Base-by-base conservation (phyloP, 345 rosid genomes). In the Brassica nigra region DNA sequence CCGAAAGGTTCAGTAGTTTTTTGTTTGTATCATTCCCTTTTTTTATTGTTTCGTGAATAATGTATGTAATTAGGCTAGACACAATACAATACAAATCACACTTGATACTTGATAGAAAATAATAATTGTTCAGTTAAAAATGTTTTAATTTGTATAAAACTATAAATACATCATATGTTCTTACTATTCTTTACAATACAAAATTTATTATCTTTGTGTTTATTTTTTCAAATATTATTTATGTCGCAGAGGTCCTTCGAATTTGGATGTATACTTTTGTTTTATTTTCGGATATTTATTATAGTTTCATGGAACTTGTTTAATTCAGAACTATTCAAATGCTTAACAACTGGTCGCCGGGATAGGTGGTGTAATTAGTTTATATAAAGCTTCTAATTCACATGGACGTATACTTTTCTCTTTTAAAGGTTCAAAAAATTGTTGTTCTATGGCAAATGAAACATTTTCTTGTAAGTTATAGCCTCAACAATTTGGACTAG, bases 1-100 rank as follows among this genome's bases (percentile, higher is more conserved):
- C 78, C 63, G 23, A 79, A 77, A 73, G 82, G 36, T 55, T 12
- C 55, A 14, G 14, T 47, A 47, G 54, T 15, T 11, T 44, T 44
- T 47, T 47, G 15, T 12, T 47, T 47, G 15, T 47, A 3, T 47
- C 54, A 47, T 47, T 47, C 47, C 3, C 23, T 71, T 71, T 14
- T 10, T 73, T 29, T 18, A 23, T 44, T 63, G 11, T 49, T 49
- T 49, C n/a, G 55, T 49, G 6, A 49, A 14, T 49, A 0, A 0
- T 49, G 55, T 49, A 49, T 49, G 5, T 49, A n/a, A n/a, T 49
- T 49, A 14, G 55, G 55, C 55, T 49, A 49, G 7, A 49, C 5
- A 33, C 36, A 33, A 33, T 34, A 49, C 18, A 49, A 49, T 34
- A 49, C 18, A 49, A 49, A 49, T 14, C 6, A 49, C 57, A 49